Evolutionary conservation across 2,329 filamentous ascomycete species (phyloP), one percentile per base, ranked within the genome.

Genomic region (Tympanopsis confertula): DNA sequence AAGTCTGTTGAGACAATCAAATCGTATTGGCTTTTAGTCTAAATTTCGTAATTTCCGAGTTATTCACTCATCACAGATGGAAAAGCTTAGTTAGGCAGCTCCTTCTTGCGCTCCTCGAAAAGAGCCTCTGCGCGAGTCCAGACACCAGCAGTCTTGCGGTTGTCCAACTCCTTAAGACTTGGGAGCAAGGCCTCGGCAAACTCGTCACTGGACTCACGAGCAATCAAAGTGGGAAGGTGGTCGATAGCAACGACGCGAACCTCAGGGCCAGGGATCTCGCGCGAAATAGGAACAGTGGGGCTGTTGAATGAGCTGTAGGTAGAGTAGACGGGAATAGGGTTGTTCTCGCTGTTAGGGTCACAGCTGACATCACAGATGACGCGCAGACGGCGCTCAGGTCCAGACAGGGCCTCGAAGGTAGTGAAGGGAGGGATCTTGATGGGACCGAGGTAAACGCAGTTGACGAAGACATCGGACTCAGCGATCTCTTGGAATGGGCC

Each of bases 371-470:
- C 86, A 58, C 82, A 86, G 43, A 93, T 74, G 33, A 93, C 84
- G 39, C 74, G 76, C 38, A 95, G 72, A 52, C 78, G 82, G 55
- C 89, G 80, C 49, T 69, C 69, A 3, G 82, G 66, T 29, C 69
- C 63, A 45, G 78, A 69, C 39, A 94, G 74, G 38, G 73, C 78
- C 47, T 84, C 72, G 42, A 68, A 54, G 59, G 84, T 78, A 53
- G 94, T 72, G 55, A 95, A 95, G 22, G 82, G 82, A 19, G 85
- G 82, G 47, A 91, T 88, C 56, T 80, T 74, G 48, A 76, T 67
- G 43, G 69, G 76, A n/a, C n/a, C n/a, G 32, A 95, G 77, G 63
- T 94, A 94, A 57, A 94, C 89, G 71, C 82, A 87, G 67, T 91
- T 93, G 57, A 91, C 69, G 55, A 87, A 86, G 53, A 86, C 80